Base-by-base conservation (phyloP, 2,329 filamentous ascomycete genomes). In the Myriosclerotinia duriaeana region DNA sequence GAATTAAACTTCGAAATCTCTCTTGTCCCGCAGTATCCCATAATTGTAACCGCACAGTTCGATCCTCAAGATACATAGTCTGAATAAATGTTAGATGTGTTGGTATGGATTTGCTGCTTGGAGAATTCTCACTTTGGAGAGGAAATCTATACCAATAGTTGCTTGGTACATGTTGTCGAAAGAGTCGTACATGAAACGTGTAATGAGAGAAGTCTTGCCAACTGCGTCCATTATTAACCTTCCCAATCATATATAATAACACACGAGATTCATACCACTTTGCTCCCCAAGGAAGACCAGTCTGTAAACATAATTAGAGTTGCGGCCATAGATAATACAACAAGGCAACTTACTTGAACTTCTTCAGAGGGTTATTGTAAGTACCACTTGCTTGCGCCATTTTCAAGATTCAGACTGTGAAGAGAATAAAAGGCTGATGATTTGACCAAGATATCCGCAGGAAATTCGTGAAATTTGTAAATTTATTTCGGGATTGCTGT, bases 91-190 rank as follows among this genome's bases (percentile, higher is more conserved):
- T 74, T 65, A 75, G 74, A 60, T 5, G 11, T 55, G 9, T 53
- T 42, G 20, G 15, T 30, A 36, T 22, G 46, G 58, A 60, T 66
- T 59, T 59, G 67, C 59, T 54, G 50, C 50, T 36, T n/a, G 36
- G 26, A 17, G 44, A 56, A 52, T 67, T 56, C 79, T 78, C 83
- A 91, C 92, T 89, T 99, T 99, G 76, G 93, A 97, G 73, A 99
- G 87, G 78, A 99, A 99, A 81, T 99, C 95, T 82, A 99, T 99
- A 77, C 95, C 95, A 77, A 99, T 98, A 50, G 95, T 99, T 67
- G 95, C 95, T 81, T 99, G 95, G 82, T 99, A 99, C 85, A 94
- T 98, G 82, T 96, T 97, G 84, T 99, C 95, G 84, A 99, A 99
- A 58, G 95, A 98, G 81, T 99, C 95, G 85, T 99, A 99, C 95